phyloP scores from a whole-genome alignment of 1,139 yeast species.

The Pichia sp. region DNA sequence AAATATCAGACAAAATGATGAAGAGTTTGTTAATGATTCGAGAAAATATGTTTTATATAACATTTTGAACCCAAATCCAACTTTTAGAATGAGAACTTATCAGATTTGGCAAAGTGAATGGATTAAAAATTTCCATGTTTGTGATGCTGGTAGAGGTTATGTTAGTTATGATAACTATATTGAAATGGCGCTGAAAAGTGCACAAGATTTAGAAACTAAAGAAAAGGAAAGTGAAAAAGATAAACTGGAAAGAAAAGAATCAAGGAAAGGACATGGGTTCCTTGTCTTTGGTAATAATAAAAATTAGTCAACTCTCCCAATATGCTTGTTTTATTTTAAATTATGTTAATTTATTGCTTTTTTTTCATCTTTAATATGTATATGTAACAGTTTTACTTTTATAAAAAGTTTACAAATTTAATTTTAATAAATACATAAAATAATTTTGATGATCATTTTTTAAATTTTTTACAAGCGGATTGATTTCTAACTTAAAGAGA shows the following conservation, averaged over 20 bases:
- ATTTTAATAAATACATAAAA: not conserved
- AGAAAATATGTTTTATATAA: constrained; percentile 51
- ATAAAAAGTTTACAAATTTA: not conserved
- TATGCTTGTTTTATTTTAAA: no score
- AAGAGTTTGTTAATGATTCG: constrained; percentile 30
- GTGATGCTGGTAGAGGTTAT: constrained; percentile 33
- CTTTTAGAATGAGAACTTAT: constrained; percentile 35
- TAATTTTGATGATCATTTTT: not conserved
- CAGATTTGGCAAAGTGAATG: constrained; percentile 34
- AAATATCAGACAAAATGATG: constrained; percentile 10
- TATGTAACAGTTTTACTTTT: not conserved
- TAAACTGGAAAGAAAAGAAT: constrained; percentile 4
- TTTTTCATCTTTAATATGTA: no score
- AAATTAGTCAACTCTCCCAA: not conserved
- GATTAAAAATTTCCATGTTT: constrained; percentile 29
- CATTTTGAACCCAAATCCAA: constrained; percentile 51
- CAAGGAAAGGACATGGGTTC: constrained; percentile 14
- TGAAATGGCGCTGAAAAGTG: constrained; percentile 31
- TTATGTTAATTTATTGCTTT: no score
- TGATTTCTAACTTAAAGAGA: not conserved
- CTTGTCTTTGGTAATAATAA: constrained; percentile 12
- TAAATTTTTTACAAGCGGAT: not conserved
- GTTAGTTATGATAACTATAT: constrained; percentile 25
- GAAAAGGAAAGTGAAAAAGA: constrained; percentile 6
- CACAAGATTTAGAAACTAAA: constrained; percentile 17